These are phyloP conservation scores for Plasmodium sp. DNA, from an alignment of 169 alveolate species.

Conservation along the genomic window DNA sequence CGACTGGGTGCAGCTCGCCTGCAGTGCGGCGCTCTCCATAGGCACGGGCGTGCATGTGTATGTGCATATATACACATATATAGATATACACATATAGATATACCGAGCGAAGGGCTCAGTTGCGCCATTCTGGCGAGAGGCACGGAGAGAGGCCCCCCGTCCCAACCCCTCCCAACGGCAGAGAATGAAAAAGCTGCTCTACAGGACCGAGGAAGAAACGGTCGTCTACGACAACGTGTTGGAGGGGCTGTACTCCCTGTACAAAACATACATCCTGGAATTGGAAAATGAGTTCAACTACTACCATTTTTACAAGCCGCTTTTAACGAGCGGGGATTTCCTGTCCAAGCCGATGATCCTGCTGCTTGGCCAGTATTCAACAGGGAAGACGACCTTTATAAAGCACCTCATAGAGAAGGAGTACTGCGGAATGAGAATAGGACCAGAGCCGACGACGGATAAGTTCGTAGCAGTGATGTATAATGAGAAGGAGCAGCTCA, in stretches of 20 bases:
- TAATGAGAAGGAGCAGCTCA: conserved; percentile 76
- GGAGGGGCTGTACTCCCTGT: conserved; percentile 56
- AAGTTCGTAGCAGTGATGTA: conserved; percentile 85
- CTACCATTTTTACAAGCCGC: conserved; percentile 80
- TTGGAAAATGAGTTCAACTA: conserved; percentile 71
- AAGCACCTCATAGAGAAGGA: conserved; percentile 81
- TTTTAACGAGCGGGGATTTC: conserved; percentile 82
- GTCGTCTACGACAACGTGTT: conserved; percentile 65
- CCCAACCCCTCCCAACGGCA: background rate
- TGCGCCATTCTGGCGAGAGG: background rate
- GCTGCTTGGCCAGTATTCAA: conserved; percentile 84
- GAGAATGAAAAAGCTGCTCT: conserved; percentile 40
- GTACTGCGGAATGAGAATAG: conserved; percentile 85
- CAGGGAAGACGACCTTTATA: conserved; percentile 86
- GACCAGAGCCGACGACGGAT: conserved; percentile 91
- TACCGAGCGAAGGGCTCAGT: background rate
- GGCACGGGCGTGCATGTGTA: background rate
- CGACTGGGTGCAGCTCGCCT: background rate
- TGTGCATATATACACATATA: background rate
- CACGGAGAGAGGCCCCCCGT: background rate
- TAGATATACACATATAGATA: background rate
- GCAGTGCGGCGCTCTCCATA: background rate
- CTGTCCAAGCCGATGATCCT: conserved; percentile 84
- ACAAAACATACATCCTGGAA: conserved; percentile 75
- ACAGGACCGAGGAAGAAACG: conserved; percentile 52